A percentile compares a stretch with the other conserved stretches of the same genome.
These are phyloP conservation scores for Kurtzmaniella fragi DNA, from an alignment of 805 yeast genomes.

Conservation along the genomic window DNA sequence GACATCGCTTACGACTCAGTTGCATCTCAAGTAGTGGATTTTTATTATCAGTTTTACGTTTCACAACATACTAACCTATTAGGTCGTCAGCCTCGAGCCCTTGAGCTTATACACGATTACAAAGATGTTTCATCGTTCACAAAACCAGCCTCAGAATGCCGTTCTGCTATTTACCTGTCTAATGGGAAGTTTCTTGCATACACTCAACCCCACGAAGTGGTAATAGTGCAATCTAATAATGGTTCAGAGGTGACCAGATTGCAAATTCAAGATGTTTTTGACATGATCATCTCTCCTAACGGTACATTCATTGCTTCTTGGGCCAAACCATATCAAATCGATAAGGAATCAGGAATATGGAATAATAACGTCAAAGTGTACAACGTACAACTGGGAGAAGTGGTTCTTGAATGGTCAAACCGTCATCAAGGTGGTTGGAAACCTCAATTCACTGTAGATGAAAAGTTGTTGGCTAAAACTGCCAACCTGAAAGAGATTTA, in stretches of 20 bases:
- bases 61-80: conserved; percentile 16
- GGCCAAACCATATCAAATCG: conserved; percentile 73
- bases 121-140: conserved; percentile 31
- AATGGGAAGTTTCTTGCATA: conserved; percentile 68
- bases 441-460: conserved; percentile 86
- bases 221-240: conserved; percentile 53
- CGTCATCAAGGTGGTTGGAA: conserved; percentile 88
- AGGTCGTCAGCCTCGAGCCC: conserved; percentile 54
- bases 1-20: no score
- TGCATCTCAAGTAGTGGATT: no score
- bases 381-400: conserved; percentile 42
- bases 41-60: no score
- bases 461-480: conserved; percentile 59
- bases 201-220: conserved; percentile 59
- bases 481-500: conserved; percentile 58
- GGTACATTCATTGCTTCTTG: conserved; percentile 82
- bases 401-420: conserved; percentile 61
- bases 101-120: conserved; percentile 45
- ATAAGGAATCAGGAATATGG: conserved; percentile 68
- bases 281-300: conserved; percentile 81
- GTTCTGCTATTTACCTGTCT: conserved; percentile 62
- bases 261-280: conserved; percentile 65
- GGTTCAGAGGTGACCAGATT: conserved; percentile 41
- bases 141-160: conserved; percentile 44
- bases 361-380: conserved; percentile 77